Evolutionary conservation across 345 rosid genomes (phyloP), one percentile per base, ranked within the genome.

Genomic region (Lepidium africanum): DNA sequence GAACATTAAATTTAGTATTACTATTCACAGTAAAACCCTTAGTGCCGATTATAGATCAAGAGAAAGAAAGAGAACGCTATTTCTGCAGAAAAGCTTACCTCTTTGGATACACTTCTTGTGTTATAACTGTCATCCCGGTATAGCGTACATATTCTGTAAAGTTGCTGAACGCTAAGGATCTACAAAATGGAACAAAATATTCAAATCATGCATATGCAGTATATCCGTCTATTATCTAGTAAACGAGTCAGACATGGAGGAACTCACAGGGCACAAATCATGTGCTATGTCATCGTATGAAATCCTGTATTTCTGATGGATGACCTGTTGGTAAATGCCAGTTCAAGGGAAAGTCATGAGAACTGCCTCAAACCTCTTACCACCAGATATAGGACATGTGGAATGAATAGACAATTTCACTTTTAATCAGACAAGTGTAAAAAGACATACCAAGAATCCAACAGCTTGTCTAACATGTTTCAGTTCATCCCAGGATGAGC

Each of bases 401-500:
- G 45, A 46, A 27, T 27, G 14, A 57, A 50, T 11, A 59, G 9
- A 41, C 3, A 12, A 7, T 25, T 46, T 52, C 39, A n/a, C 45
- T 30, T 9, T 47, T 48, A 5, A 4, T 48, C 66, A 50, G 39
- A 43, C 5, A 36, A 17, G 11, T 52, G 10, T 9, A 50, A 59
- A n/a, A 60, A 27, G 16, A 70, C 85, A 65, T 87, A 93, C 99
- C 99, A 94, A 80, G 83, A 94, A 94, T 30, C 99, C 99, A 76
- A 94, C 99, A 58, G 95, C 92, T 77, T 94, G 99, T 75, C 99
- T 83, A 60, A 94, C 91, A 81, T 91, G 99, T 82, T 87, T 90
- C 55, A 94, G 95, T 84, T 94, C 96, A 71, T 91, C 97, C 97
- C 97, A 94, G 47, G 99, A 90, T 59, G 85, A 62, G 60, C 99